Conservation (phyloP, 1,284 basidiomycete genomes). For the Ceratorhiza oryzae-sativae region DNA sequence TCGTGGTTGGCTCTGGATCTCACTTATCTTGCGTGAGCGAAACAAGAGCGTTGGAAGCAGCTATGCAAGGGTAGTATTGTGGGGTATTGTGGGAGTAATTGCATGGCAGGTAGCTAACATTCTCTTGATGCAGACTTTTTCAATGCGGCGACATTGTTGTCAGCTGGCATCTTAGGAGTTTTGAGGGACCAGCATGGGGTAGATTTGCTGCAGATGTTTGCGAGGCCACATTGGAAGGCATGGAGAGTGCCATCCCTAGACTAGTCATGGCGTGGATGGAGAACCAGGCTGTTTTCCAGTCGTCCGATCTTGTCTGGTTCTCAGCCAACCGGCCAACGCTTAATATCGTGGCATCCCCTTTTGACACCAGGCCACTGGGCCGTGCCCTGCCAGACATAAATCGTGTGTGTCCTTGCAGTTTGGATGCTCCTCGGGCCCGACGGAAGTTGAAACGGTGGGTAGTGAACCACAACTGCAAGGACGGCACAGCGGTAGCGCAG, state of each 20-base stretch:
- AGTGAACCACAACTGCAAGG: not conserved
- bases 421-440: not conserved
- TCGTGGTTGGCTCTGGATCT: not conserved
- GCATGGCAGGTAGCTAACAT: too few relatives aligned
- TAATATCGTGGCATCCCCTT: not conserved
- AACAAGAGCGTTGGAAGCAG: not conserved
- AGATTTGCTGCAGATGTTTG: too few relatives aligned
- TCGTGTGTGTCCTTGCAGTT: not conserved
- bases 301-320: slow-evolving; percentile 7
- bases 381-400: slow-evolving; percentile 1
- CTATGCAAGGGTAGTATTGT: not conserved
- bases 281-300: not conserved
- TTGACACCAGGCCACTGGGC: not conserved
- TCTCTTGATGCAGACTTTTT: too few relatives aligned
- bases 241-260: not conserved
- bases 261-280: not conserved
- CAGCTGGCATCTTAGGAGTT: too few relatives aligned
- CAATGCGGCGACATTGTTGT: too few relatives aligned
- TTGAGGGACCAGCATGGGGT: too few relatives aligned
- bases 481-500: not conserved
- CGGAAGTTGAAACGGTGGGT: not conserved
- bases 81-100: too few relatives aligned
- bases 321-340: not conserved
- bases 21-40: not conserved
- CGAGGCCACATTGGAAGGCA: not conserved